These are phyloP conservation scores for Emydomyces testavorans DNA, from an alignment of 2,329 filamentous ascomycete genomes.

Conservation along the genomic window DNA sequence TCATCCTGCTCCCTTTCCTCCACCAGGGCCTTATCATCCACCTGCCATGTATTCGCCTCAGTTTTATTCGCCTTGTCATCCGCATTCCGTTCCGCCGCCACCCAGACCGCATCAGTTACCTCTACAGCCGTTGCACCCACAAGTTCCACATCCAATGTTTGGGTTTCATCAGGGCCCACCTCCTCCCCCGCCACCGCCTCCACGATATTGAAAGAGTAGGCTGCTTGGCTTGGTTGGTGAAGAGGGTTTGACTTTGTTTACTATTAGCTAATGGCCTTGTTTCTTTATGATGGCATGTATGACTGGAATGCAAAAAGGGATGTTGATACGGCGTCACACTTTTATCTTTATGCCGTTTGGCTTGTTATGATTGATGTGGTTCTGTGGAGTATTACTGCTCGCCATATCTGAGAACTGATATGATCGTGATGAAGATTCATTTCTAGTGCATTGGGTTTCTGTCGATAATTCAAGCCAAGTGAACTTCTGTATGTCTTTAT, in stretches of 20 bases:
- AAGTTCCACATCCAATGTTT: background rate
- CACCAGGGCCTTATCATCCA: constrained; percentile 7
- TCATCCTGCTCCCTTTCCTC: constrained; percentile 3
- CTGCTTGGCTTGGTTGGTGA: no score
- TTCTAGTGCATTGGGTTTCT: background rate
- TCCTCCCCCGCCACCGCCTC: constrained; percentile 2
- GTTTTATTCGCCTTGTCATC: constrained; percentile 9
- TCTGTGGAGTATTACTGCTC: background rate
- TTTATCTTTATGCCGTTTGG: background rate
- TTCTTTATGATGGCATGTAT: background rate
- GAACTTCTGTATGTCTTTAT: no score
- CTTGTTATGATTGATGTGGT: background rate
- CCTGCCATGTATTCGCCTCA: constrained; percentile 7
- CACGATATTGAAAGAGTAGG: background rate
- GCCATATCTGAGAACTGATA: background rate
- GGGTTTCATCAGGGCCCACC: constrained; percentile 5
- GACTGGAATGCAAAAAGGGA: background rate
- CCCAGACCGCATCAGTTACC: constrained; percentile 11
- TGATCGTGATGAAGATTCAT: background rate
- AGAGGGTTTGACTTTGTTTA: no score
- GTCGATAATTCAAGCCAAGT: no score
- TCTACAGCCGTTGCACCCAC: constrained; percentile 5
- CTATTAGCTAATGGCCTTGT: no score
- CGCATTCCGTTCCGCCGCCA: constrained; percentile 7
- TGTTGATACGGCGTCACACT: background rate